phyloP scores from a whole-genome alignment of 78 protist genomes.

The Isochrysis galbana region DNA sequence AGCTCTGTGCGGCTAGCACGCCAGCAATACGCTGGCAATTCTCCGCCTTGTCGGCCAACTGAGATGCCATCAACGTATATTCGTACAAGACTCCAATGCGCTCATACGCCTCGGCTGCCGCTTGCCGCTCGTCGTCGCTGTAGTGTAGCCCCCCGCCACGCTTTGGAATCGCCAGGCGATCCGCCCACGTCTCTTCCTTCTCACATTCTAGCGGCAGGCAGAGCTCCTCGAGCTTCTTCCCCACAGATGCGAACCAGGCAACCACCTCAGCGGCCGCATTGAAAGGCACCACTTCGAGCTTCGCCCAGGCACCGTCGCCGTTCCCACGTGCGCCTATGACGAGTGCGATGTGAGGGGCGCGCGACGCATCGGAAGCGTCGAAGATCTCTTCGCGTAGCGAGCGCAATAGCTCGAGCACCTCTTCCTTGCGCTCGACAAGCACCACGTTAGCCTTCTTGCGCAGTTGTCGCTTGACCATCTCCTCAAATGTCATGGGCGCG shows the following conservation, averaged over 20 bases:
- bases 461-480: neutral
- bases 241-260: neutral
- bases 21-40: neutral
- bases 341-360: neutral
- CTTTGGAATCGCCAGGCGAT: neutral
- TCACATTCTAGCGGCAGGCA: neutral
- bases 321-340: neutral
- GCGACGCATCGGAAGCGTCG: neutral
- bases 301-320: neutral
- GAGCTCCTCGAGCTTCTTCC: neutral
- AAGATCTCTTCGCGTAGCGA: neutral
- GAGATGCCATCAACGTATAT: neutral
- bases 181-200: neutral
- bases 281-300: neutral
- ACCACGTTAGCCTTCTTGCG: conserved; percentile 8
- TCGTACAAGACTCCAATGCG: neutral
- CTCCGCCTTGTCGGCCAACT: neutral
- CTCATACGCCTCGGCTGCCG: neutral
- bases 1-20: neutral
- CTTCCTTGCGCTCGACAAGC: neutral
- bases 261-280: neutral
- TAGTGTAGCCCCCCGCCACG: neutral
- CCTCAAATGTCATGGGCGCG: neutral
- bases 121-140: neutral
- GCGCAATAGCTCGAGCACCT: neutral